Evolutionary conservation across 805 yeast genomes (phyloP), one percentile per base, ranked within the genome.

Genomic region (Candida tibetensis): DNA sequence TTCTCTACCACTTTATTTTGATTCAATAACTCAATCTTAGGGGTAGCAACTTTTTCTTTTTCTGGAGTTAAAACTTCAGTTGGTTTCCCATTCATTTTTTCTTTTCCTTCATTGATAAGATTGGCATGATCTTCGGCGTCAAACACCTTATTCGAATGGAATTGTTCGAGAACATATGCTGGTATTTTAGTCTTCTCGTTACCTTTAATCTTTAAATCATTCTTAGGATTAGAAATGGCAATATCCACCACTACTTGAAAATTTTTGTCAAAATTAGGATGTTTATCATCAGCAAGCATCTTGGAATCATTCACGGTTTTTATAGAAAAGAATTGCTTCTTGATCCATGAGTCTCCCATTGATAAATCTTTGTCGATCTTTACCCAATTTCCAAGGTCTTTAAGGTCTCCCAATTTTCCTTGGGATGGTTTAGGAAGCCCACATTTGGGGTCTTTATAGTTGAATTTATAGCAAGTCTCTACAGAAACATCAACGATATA

Each of bases 321-420:
- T 42, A 54, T 53, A n/a, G 45, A 63, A 14, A 79, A 46, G 49
- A 49, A 77, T 28, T 68, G 65, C 34, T 59, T 58, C 33, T 55
- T 50, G 25, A 64, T 45, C 79, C 79, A 76, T 4, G 71, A 60
- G 16, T 53, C 46, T 4, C 71, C 70, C 39, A 78, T 60, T 13
- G 52, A 49, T 27, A 79, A 58, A 49, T 78, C 82, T 46, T 76
- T 76, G 16, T 67, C 66, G 17, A 74, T 44, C 34, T 60, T 57
- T 26, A 44, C 37, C 79, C 80, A 77, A 9, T 60, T 61, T 5
- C 58, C 58, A 17, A 36, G 31, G 2, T 28, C 36, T 12, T 40
- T 38, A 10, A 48, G 18, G 12, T 64, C 60, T 54, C 63, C 62
- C 26, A 45, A 36, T 6, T 45, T 46, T 10, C 66, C 67, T 5